These are phyloP conservation scores for Emydomyces testavorans DNA, from an alignment of 2,329 filamentous ascomycete species.

Conservation along the genomic window DNA sequence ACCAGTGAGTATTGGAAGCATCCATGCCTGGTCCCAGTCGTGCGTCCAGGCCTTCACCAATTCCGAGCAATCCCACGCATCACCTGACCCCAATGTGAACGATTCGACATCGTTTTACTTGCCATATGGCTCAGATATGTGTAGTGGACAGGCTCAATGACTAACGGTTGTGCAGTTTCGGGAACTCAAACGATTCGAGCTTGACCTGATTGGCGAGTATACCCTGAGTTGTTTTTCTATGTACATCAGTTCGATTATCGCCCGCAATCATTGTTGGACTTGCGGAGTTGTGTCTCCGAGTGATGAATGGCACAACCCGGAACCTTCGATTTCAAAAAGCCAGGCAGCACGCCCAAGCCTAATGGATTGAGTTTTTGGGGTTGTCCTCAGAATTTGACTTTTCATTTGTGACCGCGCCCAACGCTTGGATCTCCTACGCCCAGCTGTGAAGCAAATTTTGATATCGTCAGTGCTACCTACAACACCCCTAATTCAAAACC, in stretches of 20 bases:
- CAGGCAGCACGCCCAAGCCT: neutral
- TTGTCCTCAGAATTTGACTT: neutral
- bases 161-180: neutral
- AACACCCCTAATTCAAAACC: constrained; percentile 6
- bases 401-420: neutral
- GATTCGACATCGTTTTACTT: neutral
- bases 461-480: constrained; percentile 10
- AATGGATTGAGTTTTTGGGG: neutral
- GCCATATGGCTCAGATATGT: neutral
- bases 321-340: neutral
- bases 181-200: neutral
- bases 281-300: too few relatives aligned
- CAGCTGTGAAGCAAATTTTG: constrained; percentile 8
- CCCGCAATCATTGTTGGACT: neutral
- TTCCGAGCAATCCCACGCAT: neutral
- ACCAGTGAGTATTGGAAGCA: neutral
- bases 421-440: neutral
- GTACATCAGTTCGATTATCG: too few relatives aligned
- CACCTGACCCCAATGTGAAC: neutral
- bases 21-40: neutral
- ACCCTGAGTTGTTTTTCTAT: too few relatives aligned
- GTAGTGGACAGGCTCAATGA: neutral
- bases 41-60: neutral
- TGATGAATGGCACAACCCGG: neutral
- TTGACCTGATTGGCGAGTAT: neutral